A percentile compares a stretch with the other conserved stretches of the same genome.
These are phyloP conservation scores for Moringa oleifera DNA, from an alignment of 345 rosid genomes.

Conservation along the genomic window DNA sequence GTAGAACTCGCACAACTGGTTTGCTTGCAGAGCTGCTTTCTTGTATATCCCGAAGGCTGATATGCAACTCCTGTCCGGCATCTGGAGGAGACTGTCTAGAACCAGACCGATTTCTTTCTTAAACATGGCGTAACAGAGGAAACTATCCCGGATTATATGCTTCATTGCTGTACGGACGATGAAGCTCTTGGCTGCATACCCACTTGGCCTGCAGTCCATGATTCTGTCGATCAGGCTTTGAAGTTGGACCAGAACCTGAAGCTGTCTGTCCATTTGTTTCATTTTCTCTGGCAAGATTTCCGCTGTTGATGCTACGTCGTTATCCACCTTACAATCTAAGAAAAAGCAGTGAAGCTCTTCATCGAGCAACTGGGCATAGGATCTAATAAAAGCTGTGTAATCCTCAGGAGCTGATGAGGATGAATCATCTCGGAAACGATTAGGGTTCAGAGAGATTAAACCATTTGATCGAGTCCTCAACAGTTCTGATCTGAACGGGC, in stretches of 20 bases:
- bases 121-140: slow-evolving; percentile 29
- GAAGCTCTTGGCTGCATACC: slow-evolving; percentile 24
- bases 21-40: slow-evolving; percentile 42
- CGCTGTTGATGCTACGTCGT: slow-evolving; percentile 2
- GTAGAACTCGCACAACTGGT: slow-evolving; percentile 32
- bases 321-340: slow-evolving; percentile 9
- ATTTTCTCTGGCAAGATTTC: slow-evolving; percentile 15
- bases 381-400: slow-evolving; percentile 29
- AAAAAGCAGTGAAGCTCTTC: slow-evolving; percentile 31
- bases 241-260: slow-evolving; percentile 34
- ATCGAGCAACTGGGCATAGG: slow-evolving; percentile 41
- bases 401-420: slow-evolving; percentile 36
- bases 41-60: slow-evolving; percentile 47
- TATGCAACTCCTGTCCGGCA: slow-evolving; percentile 38
- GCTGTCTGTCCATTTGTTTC: slow-evolving; percentile 21
- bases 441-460: slow-evolving; percentile 34
- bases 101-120: slow-evolving; percentile 29
- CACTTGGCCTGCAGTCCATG: slow-evolving; percentile 39
- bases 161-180: slow-evolving; percentile 34
- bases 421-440: slow-evolving; percentile 38
- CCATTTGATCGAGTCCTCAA: slow-evolving; percentile 27
- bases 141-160: slow-evolving; percentile 44
- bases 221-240: slow-evolving; percentile 45
- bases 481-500: slow-evolving; percentile 33
- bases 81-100: slow-evolving; percentile 22